phyloP scores from a whole-genome alignment of 2,329 filamentous ascomycete species.

The Penicillium decumbens region DNA sequence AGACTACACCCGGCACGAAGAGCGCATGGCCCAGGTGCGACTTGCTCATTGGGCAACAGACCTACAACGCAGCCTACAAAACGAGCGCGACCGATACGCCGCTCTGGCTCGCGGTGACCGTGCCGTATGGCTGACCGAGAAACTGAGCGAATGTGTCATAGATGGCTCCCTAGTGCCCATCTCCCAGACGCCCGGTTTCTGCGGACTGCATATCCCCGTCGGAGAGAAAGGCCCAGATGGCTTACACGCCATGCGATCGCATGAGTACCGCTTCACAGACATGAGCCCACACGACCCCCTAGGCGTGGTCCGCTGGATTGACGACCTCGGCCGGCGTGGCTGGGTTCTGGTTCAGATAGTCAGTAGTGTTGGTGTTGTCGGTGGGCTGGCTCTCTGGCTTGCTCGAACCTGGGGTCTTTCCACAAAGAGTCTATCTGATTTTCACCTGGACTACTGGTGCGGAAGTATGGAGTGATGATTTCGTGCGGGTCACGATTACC shows the following conservation, averaged over 20 bases:
- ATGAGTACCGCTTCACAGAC: slow-evolving; percentile 31
- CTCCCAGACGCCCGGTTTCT: slow-evolving; percentile 35
- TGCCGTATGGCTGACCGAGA: slow-evolving; percentile 64
- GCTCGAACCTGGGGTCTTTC: slow-evolving; percentile 41
- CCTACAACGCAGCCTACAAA: slow-evolving; percentile 68
- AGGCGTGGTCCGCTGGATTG: slow-evolving; percentile 66
- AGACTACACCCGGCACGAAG: slow-evolving; percentile 57
- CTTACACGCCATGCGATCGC: slow-evolving; percentile 22
- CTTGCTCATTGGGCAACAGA: slow-evolving; percentile 79
- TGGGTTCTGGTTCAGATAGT: slow-evolving; percentile 68
- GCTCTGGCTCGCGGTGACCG: slow-evolving; percentile 58
- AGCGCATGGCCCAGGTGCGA: slow-evolving; percentile 61
- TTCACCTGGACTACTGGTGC: slow-evolving; percentile 27
- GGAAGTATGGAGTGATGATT: slow-evolving; percentile 15
- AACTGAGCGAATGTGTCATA: slow-evolving; percentile 61
- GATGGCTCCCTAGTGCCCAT: slow-evolving; percentile 60
- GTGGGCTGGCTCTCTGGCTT: slow-evolving; percentile 65
- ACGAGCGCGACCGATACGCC: slow-evolving; percentile 67
- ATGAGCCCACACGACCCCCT: slow-evolving; percentile 68
- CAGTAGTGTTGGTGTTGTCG: slow-evolving; percentile 68
- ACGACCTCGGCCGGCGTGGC: slow-evolving; percentile 60
- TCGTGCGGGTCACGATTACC: not conserved
- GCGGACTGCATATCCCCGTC: slow-evolving; percentile 21
- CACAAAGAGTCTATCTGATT: slow-evolving; percentile 29
- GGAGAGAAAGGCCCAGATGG: slow-evolving; percentile 22